Percentiles rank a stretch among this genome's conserved stretches.
Evolutionary conservation across 2,329 filamentous ascomycete genomes (phyloP).

Genomic region (Neopestalotiopsis rosae): DNA sequence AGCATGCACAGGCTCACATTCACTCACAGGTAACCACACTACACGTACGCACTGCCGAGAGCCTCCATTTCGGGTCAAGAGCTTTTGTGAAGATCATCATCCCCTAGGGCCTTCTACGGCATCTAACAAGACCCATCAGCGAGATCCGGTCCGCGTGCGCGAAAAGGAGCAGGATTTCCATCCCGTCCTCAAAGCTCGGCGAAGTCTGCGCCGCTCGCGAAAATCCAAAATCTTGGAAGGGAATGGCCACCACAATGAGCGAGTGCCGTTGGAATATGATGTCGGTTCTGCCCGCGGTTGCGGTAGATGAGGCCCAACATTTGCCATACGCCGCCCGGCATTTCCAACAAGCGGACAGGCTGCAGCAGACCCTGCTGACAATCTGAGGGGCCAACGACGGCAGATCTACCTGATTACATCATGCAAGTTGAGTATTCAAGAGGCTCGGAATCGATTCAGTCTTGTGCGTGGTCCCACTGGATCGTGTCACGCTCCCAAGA

Average conservation of each 20-base stretch:
- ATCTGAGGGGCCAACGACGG: neutral
- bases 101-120: neutral
- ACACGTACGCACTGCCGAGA: neutral
- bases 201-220: neutral
- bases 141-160: neutral
- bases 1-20: neutral
- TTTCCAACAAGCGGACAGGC: neutral
- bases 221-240: neutral
- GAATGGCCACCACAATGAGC: neutral
- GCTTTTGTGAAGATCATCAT: conserved; percentile 4
- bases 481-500: neutral
- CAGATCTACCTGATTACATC: conserved; percentile 15
- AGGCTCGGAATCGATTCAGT: neutral
- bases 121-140: conserved; percentile 2
- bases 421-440: neutral
- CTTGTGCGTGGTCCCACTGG: neutral
- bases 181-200: neutral
- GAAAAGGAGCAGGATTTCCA: neutral
- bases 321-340: neutral
- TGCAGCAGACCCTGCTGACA: conserved; percentile 1
- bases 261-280: neutral
- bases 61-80: conserved; percentile 9
- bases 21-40: neutral
- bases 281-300: neutral
- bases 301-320: neutral